Base-by-base conservation (phyloP, 768 basidiomycete species). In the Termitomyces sp. region DNA sequence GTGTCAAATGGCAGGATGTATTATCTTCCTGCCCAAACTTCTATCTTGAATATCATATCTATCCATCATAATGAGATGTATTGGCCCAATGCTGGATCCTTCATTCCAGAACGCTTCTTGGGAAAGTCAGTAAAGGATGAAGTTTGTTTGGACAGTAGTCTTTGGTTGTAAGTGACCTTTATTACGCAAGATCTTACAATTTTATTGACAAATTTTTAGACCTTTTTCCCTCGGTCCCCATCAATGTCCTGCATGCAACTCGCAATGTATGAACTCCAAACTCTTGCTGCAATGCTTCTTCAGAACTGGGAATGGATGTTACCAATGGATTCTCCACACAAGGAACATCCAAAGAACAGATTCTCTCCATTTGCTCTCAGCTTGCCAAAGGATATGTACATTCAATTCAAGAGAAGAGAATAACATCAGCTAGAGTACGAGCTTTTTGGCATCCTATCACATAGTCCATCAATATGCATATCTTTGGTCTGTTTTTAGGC, bases 291-390 rank as follows among this genome's bases (percentile, higher is more conserved):
- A 7, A 75, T 77, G 71, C 63, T 77, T n/a, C 63, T 76, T 9
- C 58, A 63, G 9, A 54, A 69, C 36, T 77, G 70, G 53, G 65
- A 74, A 55, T 76, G 73, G 74, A 46, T 59, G 11, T 64, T 76
- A 9, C 75, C 74, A 2, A 59, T 40, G 22, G 57, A 69, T 51
- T 69, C 68, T 20, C 50, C 61, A 0, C 75, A 75, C 59, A 54
- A 24, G 8, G 57, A 67, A 28, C 59, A 55, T 12, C 50, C 74
- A 18, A 66, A 70, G 42, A 76, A 76, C 40, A 74, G 66, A 35
- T 73, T 75, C 59, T 68, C 68, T 15, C 63, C 74, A 3, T 76
- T 76, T 54, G 72, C 69, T n/a, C 63, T 76, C 20, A 73, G 68
- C 42, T 57, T 74, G 13, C 75, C 75, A 12, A 54, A 70, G 33